Evolutionary conservation across 257 asterid species (phyloP).

Genomic region (Salvia hispanica): DNA sequence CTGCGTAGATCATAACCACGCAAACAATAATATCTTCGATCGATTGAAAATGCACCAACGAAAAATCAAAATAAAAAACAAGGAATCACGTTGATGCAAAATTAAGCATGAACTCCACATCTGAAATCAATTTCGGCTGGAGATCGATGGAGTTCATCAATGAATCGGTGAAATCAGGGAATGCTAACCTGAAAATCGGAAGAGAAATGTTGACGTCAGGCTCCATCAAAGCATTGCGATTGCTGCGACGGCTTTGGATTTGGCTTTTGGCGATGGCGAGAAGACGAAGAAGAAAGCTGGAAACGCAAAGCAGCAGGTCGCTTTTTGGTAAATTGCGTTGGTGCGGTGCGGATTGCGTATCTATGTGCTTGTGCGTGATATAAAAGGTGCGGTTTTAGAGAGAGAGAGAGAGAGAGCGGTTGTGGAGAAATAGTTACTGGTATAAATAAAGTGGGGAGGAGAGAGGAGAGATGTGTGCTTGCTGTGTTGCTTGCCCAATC

Average conservation of each 20-base stretch:
- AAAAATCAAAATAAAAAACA: slow-evolving; percentile 5
- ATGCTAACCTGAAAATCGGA: slow-evolving; percentile 36
- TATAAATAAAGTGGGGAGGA: background rate
- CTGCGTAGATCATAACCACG: background rate
- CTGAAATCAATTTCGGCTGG: background rate
- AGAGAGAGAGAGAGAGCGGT: slow-evolving; percentile 18
- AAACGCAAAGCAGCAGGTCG: slow-evolving; percentile 29
- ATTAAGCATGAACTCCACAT: background rate
- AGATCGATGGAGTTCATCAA: background rate
- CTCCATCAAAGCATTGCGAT: slow-evolving; percentile 34
- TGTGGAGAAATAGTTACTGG: slow-evolving; percentile 19
- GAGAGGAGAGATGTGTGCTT: slow-evolving; percentile 22
- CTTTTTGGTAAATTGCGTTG: slow-evolving; percentile 29
- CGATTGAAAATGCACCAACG: background rate
- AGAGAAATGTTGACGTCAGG: slow-evolving; percentile 41
- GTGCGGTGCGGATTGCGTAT: slow-evolving; percentile 43
- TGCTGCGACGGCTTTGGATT: slow-evolving; percentile 14
- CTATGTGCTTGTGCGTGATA: slow-evolving; percentile 16
- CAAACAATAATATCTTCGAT: background rate
- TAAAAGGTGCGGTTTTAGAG: slow-evolving; percentile 14
- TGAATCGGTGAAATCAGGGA: background rate
- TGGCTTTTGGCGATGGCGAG: slow-evolving; percentile 31
- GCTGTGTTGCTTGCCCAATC: slow-evolving; percentile 39
- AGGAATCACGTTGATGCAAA: slow-evolving; percentile 1
- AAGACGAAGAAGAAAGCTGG: slow-evolving; percentile 38